These are phyloP conservation scores for Heracleum sosnowskyi DNA, from an alignment of 129 eudicot genomes.

Conservation along the genomic window DNA sequence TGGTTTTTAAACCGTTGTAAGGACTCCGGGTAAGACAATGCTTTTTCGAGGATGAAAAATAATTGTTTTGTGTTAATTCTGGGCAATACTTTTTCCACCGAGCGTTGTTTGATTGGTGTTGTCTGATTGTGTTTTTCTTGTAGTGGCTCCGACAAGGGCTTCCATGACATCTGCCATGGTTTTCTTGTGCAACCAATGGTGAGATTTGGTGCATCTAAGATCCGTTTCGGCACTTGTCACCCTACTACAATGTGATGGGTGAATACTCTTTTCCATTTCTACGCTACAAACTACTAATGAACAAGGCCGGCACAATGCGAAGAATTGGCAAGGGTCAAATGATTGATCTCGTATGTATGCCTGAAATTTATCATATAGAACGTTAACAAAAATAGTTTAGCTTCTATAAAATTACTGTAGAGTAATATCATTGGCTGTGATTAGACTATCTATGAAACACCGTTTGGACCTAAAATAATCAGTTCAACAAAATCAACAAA, in stretches of 20 bases:
- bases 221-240: constrained; percentile 17
- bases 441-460: neutral
- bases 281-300: constrained; percentile 43
- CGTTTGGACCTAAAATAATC: neutral
- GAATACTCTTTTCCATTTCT: too few relatives aligned
- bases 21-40: too few relatives aligned
- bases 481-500: neutral
- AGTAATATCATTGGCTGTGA: neutral
- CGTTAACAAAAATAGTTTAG: neutral
- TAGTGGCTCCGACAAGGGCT: too few relatives aligned
- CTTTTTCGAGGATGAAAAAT: too few relatives aligned
- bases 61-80: too few relatives aligned
- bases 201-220: too few relatives aligned
- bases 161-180: too few relatives aligned
- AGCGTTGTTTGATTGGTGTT: too few relatives aligned
- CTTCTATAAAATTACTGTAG: neutral
- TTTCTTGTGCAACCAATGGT: too few relatives aligned
- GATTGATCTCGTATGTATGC: constrained; percentile 80
- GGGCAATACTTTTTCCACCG: too few relatives aligned
- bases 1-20: too few relatives aligned
- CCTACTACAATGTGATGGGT: constrained; percentile 31
- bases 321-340: constrained; percentile 65
- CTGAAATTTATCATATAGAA: constrained; percentile 27
- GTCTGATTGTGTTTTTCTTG: too few relatives aligned
- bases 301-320: constrained; percentile 67